These are phyloP conservation scores for Fusarium piperis DNA, from an alignment of 2,329 filamentous ascomycete genomes.

Conservation along the genomic window DNA sequence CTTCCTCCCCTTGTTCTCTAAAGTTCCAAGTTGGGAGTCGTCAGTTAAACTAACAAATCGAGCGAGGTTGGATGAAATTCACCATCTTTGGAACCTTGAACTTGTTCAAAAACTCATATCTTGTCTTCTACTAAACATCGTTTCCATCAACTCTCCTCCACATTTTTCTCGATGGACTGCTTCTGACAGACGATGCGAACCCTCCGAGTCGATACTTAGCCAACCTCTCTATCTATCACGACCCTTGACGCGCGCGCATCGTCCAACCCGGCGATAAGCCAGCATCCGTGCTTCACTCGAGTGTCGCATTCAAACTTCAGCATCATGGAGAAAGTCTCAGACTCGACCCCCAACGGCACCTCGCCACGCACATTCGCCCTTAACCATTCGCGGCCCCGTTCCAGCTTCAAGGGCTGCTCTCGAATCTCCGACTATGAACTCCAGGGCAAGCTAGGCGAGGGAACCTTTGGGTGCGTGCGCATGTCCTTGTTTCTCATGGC, in stretches of 20 bases:
- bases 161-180: constrained; percentile 11
- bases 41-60: constrained; percentile 13
- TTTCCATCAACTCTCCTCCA: neutral
- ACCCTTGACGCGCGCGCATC: constrained; percentile 37
- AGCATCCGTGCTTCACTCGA: neutral
- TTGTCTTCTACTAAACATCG: neutral
- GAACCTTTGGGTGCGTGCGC: constrained; percentile 82
- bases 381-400: constrained; percentile 63
- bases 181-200: constrained; percentile 29
- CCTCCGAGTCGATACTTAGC: constrained; percentile 11
- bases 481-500: constrained; percentile 17
- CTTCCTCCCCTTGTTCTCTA: constrained; percentile 14
- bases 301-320: neutral
- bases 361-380: constrained; percentile 67
- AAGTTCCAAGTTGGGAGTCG: constrained; percentile 14
- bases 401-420: constrained; percentile 85
- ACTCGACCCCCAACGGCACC: constrained; percentile 50
- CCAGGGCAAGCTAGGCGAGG: constrained; percentile 87
- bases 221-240: constrained; percentile 8
- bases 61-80: constrained; percentile 2
- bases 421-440: constrained; percentile 83
- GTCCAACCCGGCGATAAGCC: constrained; percentile 17
- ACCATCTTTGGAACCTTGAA: neutral
- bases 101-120: neutral
- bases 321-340: constrained; percentile 45